Conservation (phyloP, 2,329 filamentous ascomycete species). For the Hypoxylon sp. region DNA sequence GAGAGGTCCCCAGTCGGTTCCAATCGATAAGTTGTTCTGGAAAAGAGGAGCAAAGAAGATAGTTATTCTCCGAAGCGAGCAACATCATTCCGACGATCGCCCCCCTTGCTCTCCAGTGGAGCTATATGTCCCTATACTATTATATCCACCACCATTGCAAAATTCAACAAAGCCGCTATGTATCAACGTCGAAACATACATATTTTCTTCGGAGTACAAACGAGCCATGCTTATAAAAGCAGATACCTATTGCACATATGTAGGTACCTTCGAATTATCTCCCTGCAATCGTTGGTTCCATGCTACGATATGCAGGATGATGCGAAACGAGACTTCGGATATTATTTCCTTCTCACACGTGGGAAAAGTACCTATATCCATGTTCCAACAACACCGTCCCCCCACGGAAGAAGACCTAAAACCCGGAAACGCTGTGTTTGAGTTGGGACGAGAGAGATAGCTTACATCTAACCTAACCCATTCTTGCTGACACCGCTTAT, state of each 20-base stretch:
- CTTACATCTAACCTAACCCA: slow-evolving; percentile 29
- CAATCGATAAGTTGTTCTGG: slow-evolving; percentile 39
- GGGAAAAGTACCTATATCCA: slow-evolving; percentile 13
- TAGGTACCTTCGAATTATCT: neutral
- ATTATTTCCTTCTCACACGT: slow-evolving; percentile 31
- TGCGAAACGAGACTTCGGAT: slow-evolving; percentile 18
- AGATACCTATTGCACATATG: neutral
- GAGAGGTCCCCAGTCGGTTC: slow-evolving; percentile 35
- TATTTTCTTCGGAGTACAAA: neutral
- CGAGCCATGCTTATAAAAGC: neutral
- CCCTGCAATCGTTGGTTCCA: neutral
- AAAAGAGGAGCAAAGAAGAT: slow-evolving; percentile 37
- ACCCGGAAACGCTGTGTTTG: neutral
- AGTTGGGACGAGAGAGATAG: slow-evolving; percentile 12
- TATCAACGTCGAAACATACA: neutral
- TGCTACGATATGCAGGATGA: neutral
- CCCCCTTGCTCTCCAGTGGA: slow-evolving; percentile 34
- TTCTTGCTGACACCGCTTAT: slow-evolving; percentile 10
- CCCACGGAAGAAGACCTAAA: neutral
- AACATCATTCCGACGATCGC: slow-evolving; percentile 28
- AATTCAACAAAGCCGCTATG: slow-evolving; percentile 22
- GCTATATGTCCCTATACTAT: slow-evolving; percentile 32
- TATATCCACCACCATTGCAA: slow-evolving; percentile 7
- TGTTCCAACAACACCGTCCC: slow-evolving; percentile 23
- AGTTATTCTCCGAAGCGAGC: slow-evolving; percentile 42